A percentile compares a stretch with the other conserved stretches of the same genome.
phyloP scores from a whole-genome alignment of 1,284 basidiomycete species.

The Athelia psychrophila region DNA sequence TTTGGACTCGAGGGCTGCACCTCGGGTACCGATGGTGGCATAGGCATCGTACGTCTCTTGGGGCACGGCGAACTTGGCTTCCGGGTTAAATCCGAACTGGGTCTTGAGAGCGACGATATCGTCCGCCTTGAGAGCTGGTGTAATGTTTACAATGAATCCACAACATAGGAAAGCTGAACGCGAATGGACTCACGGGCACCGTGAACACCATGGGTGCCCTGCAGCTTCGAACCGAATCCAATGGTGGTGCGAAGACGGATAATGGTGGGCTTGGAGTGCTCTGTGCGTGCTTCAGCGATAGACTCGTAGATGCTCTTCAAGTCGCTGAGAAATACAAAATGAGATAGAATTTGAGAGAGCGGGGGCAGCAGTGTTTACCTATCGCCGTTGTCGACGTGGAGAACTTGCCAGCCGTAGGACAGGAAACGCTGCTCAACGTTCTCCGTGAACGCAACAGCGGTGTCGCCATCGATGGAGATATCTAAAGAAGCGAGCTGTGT shows the following conservation, averaged over 20 bases:
- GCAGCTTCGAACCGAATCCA: constrained; percentile 89
- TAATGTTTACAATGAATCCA: constrained; percentile 3
- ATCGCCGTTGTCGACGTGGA: constrained; percentile 83
- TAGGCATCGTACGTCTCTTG: constrained; percentile 74
- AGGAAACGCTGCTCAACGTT: constrained; percentile 87
- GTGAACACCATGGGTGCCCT: constrained; percentile 93
- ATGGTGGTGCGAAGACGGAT: constrained; percentile 90
- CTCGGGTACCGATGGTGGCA: constrained; percentile 62
- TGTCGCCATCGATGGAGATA: constrained; percentile 96
- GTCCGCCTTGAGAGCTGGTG: constrained; percentile 85
- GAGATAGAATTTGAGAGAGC: constrained; percentile 1
- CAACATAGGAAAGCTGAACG: constrained; percentile 2
- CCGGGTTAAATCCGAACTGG: constrained; percentile 83
- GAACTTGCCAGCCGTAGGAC: constrained; percentile 93
- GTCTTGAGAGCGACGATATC: constrained; percentile 85
- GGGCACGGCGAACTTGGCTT: constrained; percentile 81
- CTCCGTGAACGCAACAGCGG: constrained; percentile 91
- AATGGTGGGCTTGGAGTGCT: constrained; percentile 83
- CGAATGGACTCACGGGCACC: constrained; percentile 66
- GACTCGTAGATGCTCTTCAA: constrained; percentile 78
- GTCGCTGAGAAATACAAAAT: constrained; percentile 47
- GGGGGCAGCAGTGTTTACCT: constrained; percentile 39
- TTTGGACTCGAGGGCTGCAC: constrained; percentile 69
- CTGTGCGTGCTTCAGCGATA: constrained; percentile 74
- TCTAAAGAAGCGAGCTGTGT: constrained; percentile 42